These are phyloP conservation scores for Xylariales sp. DNA, from an alignment of 2,329 filamentous ascomycete species.

Conservation along the genomic window DNA sequence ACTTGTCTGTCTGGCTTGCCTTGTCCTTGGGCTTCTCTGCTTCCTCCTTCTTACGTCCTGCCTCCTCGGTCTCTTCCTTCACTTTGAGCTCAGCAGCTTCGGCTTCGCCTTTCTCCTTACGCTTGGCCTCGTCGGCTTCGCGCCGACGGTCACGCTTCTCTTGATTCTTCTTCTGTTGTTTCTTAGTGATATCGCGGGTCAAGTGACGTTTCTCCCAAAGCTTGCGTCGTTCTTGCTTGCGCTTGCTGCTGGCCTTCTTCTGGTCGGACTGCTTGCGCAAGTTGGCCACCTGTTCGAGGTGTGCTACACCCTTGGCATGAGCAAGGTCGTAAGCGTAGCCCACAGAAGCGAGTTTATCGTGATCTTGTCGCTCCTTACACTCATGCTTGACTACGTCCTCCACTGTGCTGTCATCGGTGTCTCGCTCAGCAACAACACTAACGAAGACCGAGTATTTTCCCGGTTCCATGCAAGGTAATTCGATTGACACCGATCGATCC, in stretches of 20 bases:
- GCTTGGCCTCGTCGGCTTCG: conserved; percentile 31
- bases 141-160: conserved; percentile 31
- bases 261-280: conserved; percentile 45
- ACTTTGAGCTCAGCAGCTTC: conserved; percentile 17
- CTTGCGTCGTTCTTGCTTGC: conserved; percentile 39
- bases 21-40: conserved; percentile 22
- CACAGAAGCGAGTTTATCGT: conserved; percentile 55
- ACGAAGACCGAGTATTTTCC: conserved; percentile 55
- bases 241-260: conserved; percentile 43
- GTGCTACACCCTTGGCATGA: conserved; percentile 51
- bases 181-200: conserved; percentile 31
- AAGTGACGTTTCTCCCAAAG: conserved; percentile 45
- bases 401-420: conserved; percentile 37
- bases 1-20: conserved; percentile 25
- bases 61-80: conserved; percentile 22
- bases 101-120: conserved; percentile 34
- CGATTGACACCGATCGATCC: conserved; percentile 53
- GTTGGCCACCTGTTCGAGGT: conserved; percentile 45
- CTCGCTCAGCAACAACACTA: conserved; percentile 47
- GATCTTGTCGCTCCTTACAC: conserved; percentile 41
- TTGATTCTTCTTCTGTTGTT: conserved; percentile 34
- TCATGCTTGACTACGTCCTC: conserved; percentile 54
- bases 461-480: conserved; percentile 49
- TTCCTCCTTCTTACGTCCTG: conserved; percentile 14
- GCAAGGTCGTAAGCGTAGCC: conserved; percentile 56